Conservation (phyloP, 345 rosid species). For the Citrus sinensis region DVS_A1.0 CM039163.1:45121501-45122000, state of each 20-base stretch:
- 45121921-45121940: no score
- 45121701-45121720: neutral
- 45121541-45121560: neutral
- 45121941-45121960: no score
- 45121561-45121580: no score
- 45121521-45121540: neutral
- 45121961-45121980: no score
- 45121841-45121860: no score
- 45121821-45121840: neutral
- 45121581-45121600: no score
- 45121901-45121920: conserved; percentile 11
- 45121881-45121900: neutral
- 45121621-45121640: conserved; percentile 9
- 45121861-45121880: neutral
- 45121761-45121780: conserved; percentile 5
- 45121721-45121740: neutral
- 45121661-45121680: neutral
- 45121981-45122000: no score
- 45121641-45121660: conserved; percentile 16
- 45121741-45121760: conserved; percentile 15
- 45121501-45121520: no score
- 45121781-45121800: conserved; percentile 1
- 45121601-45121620: no score
- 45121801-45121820: conserved; percentile 5
- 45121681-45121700: neutral